phyloP scores from a whole-genome alignment of 768 basidiomycete genomes.

The Boletus tylopilopsis region DNA sequence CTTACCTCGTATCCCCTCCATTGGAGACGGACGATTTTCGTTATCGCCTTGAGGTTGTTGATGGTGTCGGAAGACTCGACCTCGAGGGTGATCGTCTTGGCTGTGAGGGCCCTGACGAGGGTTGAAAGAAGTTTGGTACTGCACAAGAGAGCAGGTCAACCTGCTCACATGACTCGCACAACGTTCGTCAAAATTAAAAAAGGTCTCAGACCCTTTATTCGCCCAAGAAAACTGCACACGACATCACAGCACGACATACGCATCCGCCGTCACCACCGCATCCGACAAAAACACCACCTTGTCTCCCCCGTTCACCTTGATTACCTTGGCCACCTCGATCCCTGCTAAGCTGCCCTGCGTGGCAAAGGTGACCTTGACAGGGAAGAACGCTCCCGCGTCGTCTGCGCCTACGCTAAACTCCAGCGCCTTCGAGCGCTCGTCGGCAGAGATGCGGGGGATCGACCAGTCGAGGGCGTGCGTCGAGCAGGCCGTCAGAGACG shows the following conservation, averaged over 20 bases:
- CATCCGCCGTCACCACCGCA: slow-evolving; percentile 48
- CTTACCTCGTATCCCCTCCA: slow-evolving; percentile 25
- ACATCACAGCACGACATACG: slow-evolving; percentile 51
- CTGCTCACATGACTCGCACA: too few relatives aligned
- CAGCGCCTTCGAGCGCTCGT: slow-evolving; percentile 75
- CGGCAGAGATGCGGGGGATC: slow-evolving; percentile 60
- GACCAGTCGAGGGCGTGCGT: slow-evolving; percentile 86
- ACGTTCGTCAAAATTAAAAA: too few relatives aligned
- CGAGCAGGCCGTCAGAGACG: slow-evolving; percentile 60
- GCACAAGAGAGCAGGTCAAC: too few relatives aligned
- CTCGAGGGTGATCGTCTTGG: too few relatives aligned
- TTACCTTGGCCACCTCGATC: slow-evolving; percentile 58
- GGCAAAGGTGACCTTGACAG: slow-evolving; percentile 79
- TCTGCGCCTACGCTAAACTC: slow-evolving; percentile 89
- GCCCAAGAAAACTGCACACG: too few relatives aligned
- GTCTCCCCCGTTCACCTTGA: slow-evolving; percentile 46
- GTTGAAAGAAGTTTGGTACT: too few relatives aligned
- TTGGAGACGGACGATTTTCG: too few relatives aligned
- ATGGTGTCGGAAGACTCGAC: too few relatives aligned
- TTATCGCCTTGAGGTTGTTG: too few relatives aligned
- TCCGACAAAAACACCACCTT: slow-evolving; percentile 55
- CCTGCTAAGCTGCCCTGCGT: slow-evolving; percentile 80
- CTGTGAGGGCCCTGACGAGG: too few relatives aligned
- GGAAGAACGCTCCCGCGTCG: slow-evolving; percentile 86
- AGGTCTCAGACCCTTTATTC: too few relatives aligned